Evolutionary conservation across 2,329 filamentous ascomycete genomes (phyloP), one percentile per base, ranked within the genome.

Genomic region (Fusarium illudens): DNA sequence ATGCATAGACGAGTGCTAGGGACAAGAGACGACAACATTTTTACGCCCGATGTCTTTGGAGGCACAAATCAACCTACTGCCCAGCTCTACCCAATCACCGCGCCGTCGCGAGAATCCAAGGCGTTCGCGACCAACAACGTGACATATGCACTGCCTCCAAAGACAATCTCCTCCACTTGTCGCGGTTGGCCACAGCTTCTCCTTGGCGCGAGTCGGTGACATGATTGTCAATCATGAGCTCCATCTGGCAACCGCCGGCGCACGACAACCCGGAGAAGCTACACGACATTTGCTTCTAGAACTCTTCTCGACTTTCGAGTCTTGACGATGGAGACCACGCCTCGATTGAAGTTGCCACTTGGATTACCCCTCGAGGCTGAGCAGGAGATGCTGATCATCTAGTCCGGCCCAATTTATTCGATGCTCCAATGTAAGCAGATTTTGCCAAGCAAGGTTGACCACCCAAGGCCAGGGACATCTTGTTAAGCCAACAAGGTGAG

Each of bases 101-200:
- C 10, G 15, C 25, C 20, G 39, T 46, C 58, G 62, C 65, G 30
- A 33, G 33, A 25, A 10, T 13, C 29, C 56, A 36, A 58, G 20
- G 22, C 10, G 34, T 51, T 58, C 27, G 55, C 42, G 19, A 36
- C 29, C 46, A 57, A 46, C 30, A 56, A 42, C 61, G 55, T 70
- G 66, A 69, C 37, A 51, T 50, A 9, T 69, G 66, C 66, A 69
- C 55, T 37, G 66, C 66, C 66, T 70, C 66, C 49, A 37, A 30
- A 33, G 46, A 46, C 37, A 27, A 15, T 42, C 42, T 62, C 52
- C 19, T 50, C 50, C 37, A 56, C 37, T 58, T 69, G 58, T 69
- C 59, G 58, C 60, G 53, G 62, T 58, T 63, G 30, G 58, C 53
- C 61, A 56, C 52, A 5, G 37, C 32, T 46, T 60, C 36, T 49